A percentile compares a stretch with the other conserved stretches of the same genome.
phyloP scores from a whole-genome alignment of 2,329 filamentous ascomycete species.

The Calonectria montana region DNA sequence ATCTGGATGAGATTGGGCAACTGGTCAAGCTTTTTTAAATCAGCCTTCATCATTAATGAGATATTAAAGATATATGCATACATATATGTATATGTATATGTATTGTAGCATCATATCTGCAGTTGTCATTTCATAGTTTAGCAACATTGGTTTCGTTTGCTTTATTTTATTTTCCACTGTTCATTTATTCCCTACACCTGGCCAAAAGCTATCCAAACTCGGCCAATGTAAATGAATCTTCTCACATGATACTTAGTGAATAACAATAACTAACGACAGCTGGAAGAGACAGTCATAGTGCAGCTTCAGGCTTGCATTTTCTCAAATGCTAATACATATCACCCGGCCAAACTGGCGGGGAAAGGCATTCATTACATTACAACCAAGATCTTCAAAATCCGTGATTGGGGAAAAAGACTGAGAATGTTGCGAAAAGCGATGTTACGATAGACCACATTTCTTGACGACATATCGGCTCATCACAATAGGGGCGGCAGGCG shows the following conservation, averaged over 20 bases:
- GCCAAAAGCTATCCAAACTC: too few species aligned
- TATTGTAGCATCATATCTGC: background rate
- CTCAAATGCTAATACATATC: too few species aligned
- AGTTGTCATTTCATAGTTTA: background rate
- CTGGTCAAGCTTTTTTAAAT: constrained; percentile 10
- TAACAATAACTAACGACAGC: too few species aligned
- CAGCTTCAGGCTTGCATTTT: too few species aligned
- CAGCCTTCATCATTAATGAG: too few species aligned
- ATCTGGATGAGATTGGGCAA: constrained; percentile 14
- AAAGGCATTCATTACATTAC: too few species aligned
- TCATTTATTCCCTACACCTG: background rate
- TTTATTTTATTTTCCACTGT: too few species aligned
- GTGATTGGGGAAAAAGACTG: background rate
- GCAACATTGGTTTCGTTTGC: background rate
- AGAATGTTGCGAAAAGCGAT: background rate
- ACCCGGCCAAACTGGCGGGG: too few species aligned
- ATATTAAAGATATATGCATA: background rate
- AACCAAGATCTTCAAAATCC: background rate
- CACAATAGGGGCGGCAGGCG: background rate
- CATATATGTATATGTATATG: background rate
- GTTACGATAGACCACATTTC: background rate
- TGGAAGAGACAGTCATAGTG: too few species aligned
- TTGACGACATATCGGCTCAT: background rate
- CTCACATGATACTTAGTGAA: too few species aligned
- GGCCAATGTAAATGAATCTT: too few species aligned